Evolutionary conservation across 768 basidiomycete genomes (phyloP).

Genomic region (Mycena metata): DNA sequence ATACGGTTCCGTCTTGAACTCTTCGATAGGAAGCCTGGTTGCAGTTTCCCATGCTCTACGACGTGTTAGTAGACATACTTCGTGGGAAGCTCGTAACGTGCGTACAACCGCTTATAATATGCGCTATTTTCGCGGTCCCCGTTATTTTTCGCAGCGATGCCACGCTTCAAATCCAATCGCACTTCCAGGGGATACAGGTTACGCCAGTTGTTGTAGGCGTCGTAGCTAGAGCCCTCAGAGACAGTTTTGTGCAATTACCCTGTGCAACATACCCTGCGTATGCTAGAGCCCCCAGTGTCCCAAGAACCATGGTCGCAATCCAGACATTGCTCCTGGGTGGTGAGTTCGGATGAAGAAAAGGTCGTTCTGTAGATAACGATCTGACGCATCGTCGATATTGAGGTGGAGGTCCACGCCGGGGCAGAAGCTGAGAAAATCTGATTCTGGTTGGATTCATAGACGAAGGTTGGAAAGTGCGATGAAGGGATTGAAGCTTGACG

Average conservation of each 20-base stretch:
- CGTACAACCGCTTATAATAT: slow-evolving; percentile 33
- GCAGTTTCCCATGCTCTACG: slow-evolving; percentile 62
- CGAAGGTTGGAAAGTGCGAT: too few relatives aligned
- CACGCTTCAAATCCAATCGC: slow-evolving; percentile 31
- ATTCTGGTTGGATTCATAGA: background rate
- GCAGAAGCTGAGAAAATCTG: background rate
- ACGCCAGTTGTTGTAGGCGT: slow-evolving; percentile 30
- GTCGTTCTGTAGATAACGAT: background rate
- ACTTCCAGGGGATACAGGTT: slow-evolving; percentile 31
- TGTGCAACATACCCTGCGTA: slow-evolving; percentile 25
- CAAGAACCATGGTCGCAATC: slow-evolving; percentile 12
- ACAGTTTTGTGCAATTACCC: too few relatives aligned
- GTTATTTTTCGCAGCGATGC: slow-evolving; percentile 30
- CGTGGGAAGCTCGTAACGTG: background rate
- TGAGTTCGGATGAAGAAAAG: background rate
- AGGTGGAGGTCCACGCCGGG: background rate
- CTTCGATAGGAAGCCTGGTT: slow-evolving; percentile 44
- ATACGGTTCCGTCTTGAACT: slow-evolving; percentile 52
- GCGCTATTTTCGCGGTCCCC: slow-evolving; percentile 28
- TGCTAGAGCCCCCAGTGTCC: background rate
- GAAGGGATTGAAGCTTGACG: background rate
- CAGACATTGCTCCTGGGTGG: background rate
- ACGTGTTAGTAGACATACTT: background rate
- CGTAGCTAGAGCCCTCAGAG: slow-evolving; percentile 21
- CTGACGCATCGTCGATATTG: background rate